Conservation (phyloP, 768 basidiomycete genomes). For the Multifurca ochricompacta region DNA sequence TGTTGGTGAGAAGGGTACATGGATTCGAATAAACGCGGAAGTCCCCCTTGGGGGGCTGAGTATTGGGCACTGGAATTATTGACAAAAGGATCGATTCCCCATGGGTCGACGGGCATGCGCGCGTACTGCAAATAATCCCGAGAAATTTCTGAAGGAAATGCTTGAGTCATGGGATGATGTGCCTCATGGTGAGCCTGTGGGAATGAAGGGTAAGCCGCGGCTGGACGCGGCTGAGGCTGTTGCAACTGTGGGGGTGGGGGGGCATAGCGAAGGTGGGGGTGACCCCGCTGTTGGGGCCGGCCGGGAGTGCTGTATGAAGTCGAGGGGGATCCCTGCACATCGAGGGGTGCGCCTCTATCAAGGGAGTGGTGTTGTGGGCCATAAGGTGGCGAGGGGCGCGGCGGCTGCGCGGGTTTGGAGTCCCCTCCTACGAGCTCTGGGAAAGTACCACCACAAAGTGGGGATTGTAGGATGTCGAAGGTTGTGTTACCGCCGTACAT, state of each 20-base stretch:
- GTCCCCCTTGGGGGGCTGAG: not conserved
- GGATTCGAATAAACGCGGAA: not conserved
- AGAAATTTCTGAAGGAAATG: not conserved
- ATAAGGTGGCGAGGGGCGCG: not conserved
- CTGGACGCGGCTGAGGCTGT: constrained; percentile 5
- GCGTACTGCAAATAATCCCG: not conserved
- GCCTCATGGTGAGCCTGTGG: constrained; percentile 2
- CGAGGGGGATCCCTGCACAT: not conserved
- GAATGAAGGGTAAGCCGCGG: not conserved
- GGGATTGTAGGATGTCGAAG: constrained; percentile 2
- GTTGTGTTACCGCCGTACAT: not conserved
- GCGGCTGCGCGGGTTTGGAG: constrained; percentile 1
- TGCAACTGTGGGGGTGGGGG: not conserved
- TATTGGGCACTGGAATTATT: not conserved
- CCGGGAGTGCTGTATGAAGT: not conserved
- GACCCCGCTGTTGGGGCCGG: not conserved
- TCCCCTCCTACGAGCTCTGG: not conserved
- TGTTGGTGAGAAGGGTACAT: not conserved
- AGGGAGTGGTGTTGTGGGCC: not conserved
- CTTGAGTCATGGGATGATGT: not conserved
- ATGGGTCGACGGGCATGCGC: not conserved
- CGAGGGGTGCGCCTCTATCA: not conserved
- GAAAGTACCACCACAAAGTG: not conserved
- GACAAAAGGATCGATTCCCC: not conserved
- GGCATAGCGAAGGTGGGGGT: not conserved